These are phyloP conservation scores for Linum lewisii DNA, from an alignment of 345 rosid genomes.

Conservation along the genomic window DNA sequence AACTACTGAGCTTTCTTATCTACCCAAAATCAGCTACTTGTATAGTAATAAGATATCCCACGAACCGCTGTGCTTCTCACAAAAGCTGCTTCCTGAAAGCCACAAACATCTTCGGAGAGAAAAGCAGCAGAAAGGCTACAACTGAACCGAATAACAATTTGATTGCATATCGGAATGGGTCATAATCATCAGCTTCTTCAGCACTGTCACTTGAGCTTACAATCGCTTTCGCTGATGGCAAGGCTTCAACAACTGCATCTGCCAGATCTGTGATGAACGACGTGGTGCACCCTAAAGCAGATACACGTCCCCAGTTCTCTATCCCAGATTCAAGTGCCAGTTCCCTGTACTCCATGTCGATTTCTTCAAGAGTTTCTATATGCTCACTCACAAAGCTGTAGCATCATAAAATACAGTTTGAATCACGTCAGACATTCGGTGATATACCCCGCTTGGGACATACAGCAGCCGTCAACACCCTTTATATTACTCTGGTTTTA, in stretches of 20 bases:
- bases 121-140: constrained; percentile 56
- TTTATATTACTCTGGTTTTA: no score
- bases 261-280: constrained; percentile 86
- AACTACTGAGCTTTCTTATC: no score
- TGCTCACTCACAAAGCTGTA: constrained; percentile 89
- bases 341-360: constrained; percentile 81
- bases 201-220: constrained; percentile 22
- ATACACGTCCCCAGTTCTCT: constrained; percentile 87
- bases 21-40: no score
- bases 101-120: constrained; percentile 43
- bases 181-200: constrained; percentile 33
- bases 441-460: no score
- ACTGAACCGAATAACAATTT: constrained; percentile 74
- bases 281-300: constrained; percentile 70
- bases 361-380: constrained; percentile 92
- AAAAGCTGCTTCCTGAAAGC: constrained; percentile 46
- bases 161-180: constrained; percentile 36
- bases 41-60: no score
- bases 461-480: no score
- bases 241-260: constrained; percentile 77
- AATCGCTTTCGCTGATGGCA: constrained; percentile 64
- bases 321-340: constrained; percentile 84
- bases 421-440: no score
- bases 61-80: no score
- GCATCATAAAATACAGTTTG: neutral